Base-by-base conservation (phyloP, 345 rosid species). In the Eucalyptus cladocalyx region DNA sequence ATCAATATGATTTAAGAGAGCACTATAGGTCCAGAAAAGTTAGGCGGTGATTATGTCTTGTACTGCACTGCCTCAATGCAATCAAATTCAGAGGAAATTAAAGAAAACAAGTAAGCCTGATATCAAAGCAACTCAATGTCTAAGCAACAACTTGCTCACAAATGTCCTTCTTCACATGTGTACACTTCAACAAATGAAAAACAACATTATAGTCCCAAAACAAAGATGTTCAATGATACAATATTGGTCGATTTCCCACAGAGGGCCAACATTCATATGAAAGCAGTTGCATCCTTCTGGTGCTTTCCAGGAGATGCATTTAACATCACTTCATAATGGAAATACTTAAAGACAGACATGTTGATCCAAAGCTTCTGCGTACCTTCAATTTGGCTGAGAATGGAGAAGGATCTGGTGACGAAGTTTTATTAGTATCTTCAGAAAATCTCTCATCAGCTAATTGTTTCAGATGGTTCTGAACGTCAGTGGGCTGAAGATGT, bases 391-490 rank as follows among this genome's bases (percentile, higher is more conserved):
- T 93, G 86, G 89, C 88, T 8, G 95, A 72, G 47, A 89, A 54
- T 88, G 45, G 93, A 90, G 88, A 45, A 80, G 87, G 87, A 86
- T 81, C 89, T 47, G 45, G 4, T 40, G 24, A 76, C 16, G 3
- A 40, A 76, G 47, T 21, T 48, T 51, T 80, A 15, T 69, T 86
- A 86, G 56, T 51, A 87, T 92, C 93, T 88, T 89, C 95, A 23
- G 94, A 91, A 91, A 96, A 95, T 89, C 93, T 95, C 81, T 90
- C 89, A 91, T 98, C 97, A 53, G 95, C 96, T 88, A 92, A 87
- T 60, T 91, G 93, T 93, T 95, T 98, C 86, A 98, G 91, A 89
- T 88, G 37, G 88, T 94, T 94, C 95, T 95, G 97, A 58, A 98
- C 94, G 88, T 94, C 94, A 45, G 92, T 89, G 67, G 98, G 91